Conservation (phyloP, 257 asterid genomes). For the Przewalskia tangutica region DNA sequence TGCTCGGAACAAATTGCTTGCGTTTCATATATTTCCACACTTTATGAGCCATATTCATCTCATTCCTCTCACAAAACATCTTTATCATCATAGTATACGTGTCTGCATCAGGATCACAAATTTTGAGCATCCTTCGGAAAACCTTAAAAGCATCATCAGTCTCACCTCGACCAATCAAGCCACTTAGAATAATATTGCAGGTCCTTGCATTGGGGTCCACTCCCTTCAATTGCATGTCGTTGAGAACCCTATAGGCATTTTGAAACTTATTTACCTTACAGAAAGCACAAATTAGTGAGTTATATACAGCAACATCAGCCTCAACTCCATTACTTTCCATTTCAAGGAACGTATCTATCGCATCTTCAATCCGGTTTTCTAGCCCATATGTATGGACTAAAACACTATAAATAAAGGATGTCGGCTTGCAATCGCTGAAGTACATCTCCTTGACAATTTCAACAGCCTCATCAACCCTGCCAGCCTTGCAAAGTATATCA, state of each 20-base stretch:
- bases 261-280: conserved; percentile 64
- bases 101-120: conserved; percentile 75
- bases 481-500: conserved; percentile 87
- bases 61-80: conserved; percentile 67
- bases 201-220: conserved; percentile 73
- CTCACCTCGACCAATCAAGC: conserved; percentile 53
- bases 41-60: conserved; percentile 48
- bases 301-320: conserved; percentile 81
- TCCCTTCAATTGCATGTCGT: conserved; percentile 61
- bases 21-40: conserved; percentile 74
- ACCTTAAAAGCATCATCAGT: conserved; percentile 65
- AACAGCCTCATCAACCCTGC: conserved; percentile 66
- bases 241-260: conserved; percentile 60
- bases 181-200: conserved; percentile 55
- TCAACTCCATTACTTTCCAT: conserved; percentile 81
- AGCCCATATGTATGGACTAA: conserved; percentile 81
- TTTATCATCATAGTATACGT: conserved; percentile 81
- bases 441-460: conserved; percentile 60
- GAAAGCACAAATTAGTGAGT: conserved; percentile 76
- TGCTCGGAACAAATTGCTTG: conserved; percentile 73
- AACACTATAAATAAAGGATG: conserved; percentile 73
- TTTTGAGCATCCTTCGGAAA: conserved; percentile 42
- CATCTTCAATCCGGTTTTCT: conserved; percentile 62
- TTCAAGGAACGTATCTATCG: conserved; percentile 59
- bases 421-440: conserved; percentile 75